phyloP scores from a whole-genome alignment of 1,284 basidiomycete genomes.

The Hemileia vastatrix region DNA sequence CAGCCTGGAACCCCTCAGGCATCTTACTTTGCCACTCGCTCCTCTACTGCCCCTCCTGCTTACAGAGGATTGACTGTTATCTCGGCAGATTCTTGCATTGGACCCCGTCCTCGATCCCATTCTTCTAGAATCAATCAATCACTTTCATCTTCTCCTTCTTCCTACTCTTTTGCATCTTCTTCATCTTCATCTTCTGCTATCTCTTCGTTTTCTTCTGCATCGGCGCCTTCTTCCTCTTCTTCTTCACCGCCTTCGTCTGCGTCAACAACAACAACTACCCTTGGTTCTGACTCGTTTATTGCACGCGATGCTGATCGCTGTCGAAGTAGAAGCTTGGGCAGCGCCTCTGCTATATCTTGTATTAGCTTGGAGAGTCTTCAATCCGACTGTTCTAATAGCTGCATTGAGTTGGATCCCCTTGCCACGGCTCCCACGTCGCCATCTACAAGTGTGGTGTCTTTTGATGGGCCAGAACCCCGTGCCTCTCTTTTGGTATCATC shows the following conservation, averaged over 20 bases:
- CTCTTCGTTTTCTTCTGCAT: not conserved
- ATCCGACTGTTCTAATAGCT: slow-evolving; percentile 7
- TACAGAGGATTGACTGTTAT: slow-evolving; percentile 11
- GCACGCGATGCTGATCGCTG: too few relatives aligned
- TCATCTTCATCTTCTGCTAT: too few relatives aligned
- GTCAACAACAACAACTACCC: not conserved
- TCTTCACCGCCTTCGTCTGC: not conserved
- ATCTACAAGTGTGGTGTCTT: slow-evolving; percentile 10
- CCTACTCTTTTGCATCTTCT: slow-evolving; percentile 11
- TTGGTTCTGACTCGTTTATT: too few relatives aligned
- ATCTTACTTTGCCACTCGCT: slow-evolving; percentile 4
- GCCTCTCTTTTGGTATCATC: slow-evolving; percentile 20
- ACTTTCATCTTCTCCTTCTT: too few relatives aligned
- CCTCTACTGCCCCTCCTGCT: too few relatives aligned
- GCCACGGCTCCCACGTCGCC: slow-evolving; percentile 12
- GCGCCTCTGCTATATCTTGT: not conserved
- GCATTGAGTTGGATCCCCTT: too few relatives aligned
- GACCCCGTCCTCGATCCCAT: slow-evolving; percentile 24
- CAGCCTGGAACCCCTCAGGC: slow-evolving; percentile 7
- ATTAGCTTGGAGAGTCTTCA: not conserved
- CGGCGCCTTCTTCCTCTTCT: not conserved
- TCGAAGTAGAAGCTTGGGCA: not conserved
- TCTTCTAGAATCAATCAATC: not conserved
- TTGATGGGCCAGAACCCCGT: slow-evolving; percentile 23
- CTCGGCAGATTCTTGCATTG: slow-evolving; percentile 16